phyloP scores from a whole-genome alignment of 768 basidiomycete genomes.

The Trametes maxima region DNA sequence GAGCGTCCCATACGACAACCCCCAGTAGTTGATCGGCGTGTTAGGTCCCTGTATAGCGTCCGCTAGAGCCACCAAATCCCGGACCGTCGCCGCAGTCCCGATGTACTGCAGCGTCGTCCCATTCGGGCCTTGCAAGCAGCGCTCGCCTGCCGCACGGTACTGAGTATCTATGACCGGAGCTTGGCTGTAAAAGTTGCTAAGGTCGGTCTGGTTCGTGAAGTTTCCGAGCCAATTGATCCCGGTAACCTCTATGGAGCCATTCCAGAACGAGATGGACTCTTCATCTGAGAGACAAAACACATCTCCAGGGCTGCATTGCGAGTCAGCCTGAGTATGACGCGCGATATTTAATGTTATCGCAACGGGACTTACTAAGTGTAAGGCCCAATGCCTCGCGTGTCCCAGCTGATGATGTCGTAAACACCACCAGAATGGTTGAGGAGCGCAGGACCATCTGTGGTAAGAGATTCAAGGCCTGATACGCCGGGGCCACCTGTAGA shows the following conservation, averaged over 20 bases:
- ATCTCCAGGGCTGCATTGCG: neutral
- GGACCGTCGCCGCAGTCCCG: slow-evolving; percentile 19
- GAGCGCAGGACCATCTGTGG: neutral
- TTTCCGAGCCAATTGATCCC: slow-evolving; percentile 9
- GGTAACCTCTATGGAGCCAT: slow-evolving; percentile 10
- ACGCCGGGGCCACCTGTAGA: slow-evolving; percentile 17
- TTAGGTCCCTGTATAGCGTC: slow-evolving; percentile 12
- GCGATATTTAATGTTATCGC: neutral
- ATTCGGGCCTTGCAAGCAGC: slow-evolving; percentile 18
- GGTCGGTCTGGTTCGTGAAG: slow-evolving; percentile 19
- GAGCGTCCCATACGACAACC: slow-evolving; percentile 17
- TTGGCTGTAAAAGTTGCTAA: slow-evolving; percentile 8
- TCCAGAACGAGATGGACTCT: slow-evolving; percentile 11
- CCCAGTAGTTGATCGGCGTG: slow-evolving; percentile 18
- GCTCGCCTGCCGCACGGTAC: slow-evolving; percentile 4
- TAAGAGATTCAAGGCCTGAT: slow-evolving; percentile 12
- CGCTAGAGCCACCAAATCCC: slow-evolving; percentile 15
- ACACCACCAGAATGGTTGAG: slow-evolving; percentile 11
- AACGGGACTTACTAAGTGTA: slow-evolving; percentile 14
- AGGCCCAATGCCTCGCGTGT: slow-evolving; percentile 16
- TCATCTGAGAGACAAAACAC: slow-evolving; percentile 11
- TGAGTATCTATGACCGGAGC: slow-evolving; percentile 2
- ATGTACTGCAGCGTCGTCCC: slow-evolving; percentile 15
- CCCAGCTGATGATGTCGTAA: slow-evolving; percentile 21
- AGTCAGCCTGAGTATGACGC: no score